Conservation (phyloP, 768 basidiomycete genomes). For the Naganishia onofrii region DNA sequence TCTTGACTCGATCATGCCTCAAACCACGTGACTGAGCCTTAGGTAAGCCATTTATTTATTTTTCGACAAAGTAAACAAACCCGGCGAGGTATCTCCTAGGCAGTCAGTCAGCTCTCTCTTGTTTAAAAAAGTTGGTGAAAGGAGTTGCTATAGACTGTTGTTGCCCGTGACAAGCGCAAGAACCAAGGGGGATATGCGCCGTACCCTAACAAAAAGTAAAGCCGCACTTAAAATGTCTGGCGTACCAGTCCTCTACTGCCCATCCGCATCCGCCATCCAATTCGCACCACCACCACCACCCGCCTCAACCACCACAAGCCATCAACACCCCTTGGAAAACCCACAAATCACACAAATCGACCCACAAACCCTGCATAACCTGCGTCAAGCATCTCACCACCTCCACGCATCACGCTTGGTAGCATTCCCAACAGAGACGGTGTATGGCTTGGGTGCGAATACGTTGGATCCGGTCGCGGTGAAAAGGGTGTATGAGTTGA, state of each 20-base stretch:
- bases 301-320: background rate
- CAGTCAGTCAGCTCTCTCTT: no score
- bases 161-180: no score
- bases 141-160: no score
- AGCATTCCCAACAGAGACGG: constrained; percentile 95
- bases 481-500: constrained; percentile 74
- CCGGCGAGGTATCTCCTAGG: no score
- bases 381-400: constrained; percentile 41
- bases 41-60: background rate
- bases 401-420: constrained; percentile 53
- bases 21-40: background rate
- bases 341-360: constrained; percentile 38
- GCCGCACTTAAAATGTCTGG: background rate
- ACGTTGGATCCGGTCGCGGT: constrained; percentile 65
- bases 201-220: background rate
- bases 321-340: constrained; percentile 24
- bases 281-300: constrained; percentile 29
- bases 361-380: constrained; percentile 30
- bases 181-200: background rate
- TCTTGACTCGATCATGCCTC: background rate
- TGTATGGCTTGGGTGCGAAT: constrained; percentile 92
- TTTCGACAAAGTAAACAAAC: background rate
- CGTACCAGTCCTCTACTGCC: constrained; percentile 43
- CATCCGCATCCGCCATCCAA: constrained; percentile 29
- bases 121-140: no score